Evolutionary conservation across 306 rosid genomes (phyloP).

Genomic region (Urtica urens): DNA sequence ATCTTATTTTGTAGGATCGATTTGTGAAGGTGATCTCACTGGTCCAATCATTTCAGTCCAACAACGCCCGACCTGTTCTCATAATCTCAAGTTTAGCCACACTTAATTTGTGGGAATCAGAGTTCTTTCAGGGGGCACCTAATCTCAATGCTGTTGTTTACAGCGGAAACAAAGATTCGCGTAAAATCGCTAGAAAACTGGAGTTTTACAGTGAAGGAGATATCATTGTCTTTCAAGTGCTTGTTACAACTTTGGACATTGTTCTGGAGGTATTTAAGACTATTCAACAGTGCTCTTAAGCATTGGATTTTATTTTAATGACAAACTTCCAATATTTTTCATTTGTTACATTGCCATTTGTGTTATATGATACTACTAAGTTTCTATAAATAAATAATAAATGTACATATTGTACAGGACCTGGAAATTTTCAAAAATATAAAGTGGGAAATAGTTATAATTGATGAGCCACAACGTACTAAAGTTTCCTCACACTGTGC

Average conservation of each 20-base stretch:
- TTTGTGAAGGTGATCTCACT: conserved; percentile 35
- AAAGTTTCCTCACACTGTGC: conserved; percentile 25
- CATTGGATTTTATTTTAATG: background rate
- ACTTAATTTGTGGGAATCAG: conserved; percentile 40
- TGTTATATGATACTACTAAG: too few relatives aligned
- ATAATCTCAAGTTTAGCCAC: conserved; percentile 43
- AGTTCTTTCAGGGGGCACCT: conserved; percentile 36
- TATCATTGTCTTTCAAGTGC: conserved; percentile 36
- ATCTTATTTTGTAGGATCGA: conserved; percentile 37
- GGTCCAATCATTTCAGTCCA: conserved; percentile 36
- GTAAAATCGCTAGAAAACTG: conserved; percentile 31
- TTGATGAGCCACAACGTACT: conserved; percentile 44
- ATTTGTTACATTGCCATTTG: too few relatives aligned
- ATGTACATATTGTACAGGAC: conserved; percentile 41
- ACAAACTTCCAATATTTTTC: background rate
- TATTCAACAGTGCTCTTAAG: background rate
- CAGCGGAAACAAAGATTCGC: conserved; percentile 39
- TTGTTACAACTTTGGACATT: conserved; percentile 38
- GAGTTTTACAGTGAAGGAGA: conserved; percentile 37
- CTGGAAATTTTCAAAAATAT: conserved; percentile 30
- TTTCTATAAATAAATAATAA: too few relatives aligned
- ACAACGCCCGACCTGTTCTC: conserved; percentile 40
- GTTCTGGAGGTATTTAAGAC: conserved; percentile 27
- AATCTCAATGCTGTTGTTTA: conserved; percentile 38
- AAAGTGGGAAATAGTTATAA: conserved; percentile 46